phyloP scores from a whole-genome alignment of 139 green algal genomes.

The Closterium sp. region DNA sequence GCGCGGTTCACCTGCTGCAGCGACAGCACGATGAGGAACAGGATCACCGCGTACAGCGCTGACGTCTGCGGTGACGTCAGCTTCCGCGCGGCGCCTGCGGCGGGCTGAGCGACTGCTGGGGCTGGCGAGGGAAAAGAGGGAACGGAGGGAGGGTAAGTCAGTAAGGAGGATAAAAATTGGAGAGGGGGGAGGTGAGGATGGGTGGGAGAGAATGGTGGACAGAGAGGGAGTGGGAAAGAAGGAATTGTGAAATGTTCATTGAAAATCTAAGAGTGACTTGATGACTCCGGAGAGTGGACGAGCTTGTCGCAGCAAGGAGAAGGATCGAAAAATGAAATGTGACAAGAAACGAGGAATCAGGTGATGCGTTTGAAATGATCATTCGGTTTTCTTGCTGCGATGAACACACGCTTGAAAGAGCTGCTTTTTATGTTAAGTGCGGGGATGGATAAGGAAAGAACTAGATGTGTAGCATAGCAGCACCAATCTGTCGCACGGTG shows the following conservation, averaged over 20 bases:
- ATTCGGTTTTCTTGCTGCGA: neutral
- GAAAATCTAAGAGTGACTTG: no score
- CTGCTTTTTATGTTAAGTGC: neutral
- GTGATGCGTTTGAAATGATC: neutral
- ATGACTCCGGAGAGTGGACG: neutral
- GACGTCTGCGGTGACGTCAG: constrained; percentile 16
- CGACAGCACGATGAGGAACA: constrained; percentile 40
- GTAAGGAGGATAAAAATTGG: neutral
- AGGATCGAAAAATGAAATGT: neutral
- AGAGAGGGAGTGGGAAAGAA: neutral
- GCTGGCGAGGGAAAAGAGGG: neutral
- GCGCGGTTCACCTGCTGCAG: constrained; percentile 34
- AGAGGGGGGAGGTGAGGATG: neutral
- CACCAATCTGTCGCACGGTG: neutral
- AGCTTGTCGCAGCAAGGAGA: neutral
- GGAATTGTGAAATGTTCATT: neutral
- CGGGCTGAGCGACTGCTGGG: neutral
- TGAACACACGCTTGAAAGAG: neutral
- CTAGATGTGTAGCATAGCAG: neutral
- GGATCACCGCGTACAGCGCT: constrained; percentile 40
- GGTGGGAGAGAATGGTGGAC: neutral
- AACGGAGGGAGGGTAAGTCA: neutral
- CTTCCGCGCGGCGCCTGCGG: neutral
- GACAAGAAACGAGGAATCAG: neutral
- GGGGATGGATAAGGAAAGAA: neutral